Conservation (phyloP, 805 yeast genomes). For the Tetrapisispora fleetii region DNA sequence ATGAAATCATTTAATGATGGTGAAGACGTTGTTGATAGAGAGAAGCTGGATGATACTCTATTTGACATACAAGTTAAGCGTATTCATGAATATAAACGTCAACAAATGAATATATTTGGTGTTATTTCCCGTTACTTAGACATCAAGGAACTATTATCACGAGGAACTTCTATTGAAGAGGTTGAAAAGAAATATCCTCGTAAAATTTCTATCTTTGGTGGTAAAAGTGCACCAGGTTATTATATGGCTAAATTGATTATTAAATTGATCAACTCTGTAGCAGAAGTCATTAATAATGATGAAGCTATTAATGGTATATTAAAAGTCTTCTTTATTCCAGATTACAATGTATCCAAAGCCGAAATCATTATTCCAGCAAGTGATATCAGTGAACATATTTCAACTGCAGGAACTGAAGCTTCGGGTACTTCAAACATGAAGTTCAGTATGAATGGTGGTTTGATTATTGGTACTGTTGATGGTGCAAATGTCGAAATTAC, state of each 20-base stretch:
- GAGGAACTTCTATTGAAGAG: constrained; percentile 47
- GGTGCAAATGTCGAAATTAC: constrained; percentile 96
- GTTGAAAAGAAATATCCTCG: constrained; percentile 52
- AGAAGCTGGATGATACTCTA: constrained; percentile 45
- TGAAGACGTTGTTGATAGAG: constrained; percentile 48
- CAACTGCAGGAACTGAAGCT: constrained; percentile 96
- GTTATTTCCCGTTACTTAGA: constrained; percentile 72
- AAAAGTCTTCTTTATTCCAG: constrained; percentile 83
- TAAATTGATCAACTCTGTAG: constrained; percentile 73
- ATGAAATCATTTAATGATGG: constrained; percentile 53
- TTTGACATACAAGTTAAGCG: constrained; percentile 92
- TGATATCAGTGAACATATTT: constrained; percentile 85
- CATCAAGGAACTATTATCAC: constrained; percentile 42
- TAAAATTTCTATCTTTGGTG: constrained; percentile 78
- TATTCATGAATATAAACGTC: constrained; percentile 93
- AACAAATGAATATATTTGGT: constrained; percentile 86
- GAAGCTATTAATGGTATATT: constrained; percentile 61
- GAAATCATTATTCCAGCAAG: constrained; percentile 85
- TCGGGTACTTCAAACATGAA: constrained; percentile 96
- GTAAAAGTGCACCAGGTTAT: constrained; percentile 97
- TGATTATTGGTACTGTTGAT: constrained; percentile 90
- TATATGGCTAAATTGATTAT: constrained; percentile 89
- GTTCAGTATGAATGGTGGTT: constrained; percentile 88
- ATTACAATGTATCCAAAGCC: constrained; percentile 89
- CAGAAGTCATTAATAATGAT: constrained; percentile 72